These are phyloP conservation scores for Bryopsis sp. DNA, from an alignment of 139 green algal genomes.

Conservation along the genomic window DNA sequence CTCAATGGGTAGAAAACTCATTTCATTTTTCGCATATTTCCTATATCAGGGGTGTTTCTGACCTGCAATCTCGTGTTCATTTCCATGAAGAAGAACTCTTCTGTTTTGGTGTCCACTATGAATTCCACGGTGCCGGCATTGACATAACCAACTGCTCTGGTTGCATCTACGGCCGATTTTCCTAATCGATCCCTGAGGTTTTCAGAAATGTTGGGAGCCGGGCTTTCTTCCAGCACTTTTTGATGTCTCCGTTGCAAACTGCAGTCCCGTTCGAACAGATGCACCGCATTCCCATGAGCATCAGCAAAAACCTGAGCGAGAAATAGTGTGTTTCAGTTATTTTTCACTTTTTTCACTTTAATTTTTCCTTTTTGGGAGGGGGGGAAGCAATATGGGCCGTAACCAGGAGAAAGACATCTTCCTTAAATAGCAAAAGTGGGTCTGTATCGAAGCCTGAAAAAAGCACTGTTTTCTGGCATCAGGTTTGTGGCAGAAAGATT, in stretches of 20 bases:
- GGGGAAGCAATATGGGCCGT: too few relatives aligned
- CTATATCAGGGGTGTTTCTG: background rate
- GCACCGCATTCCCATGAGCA: conserved; percentile 50
- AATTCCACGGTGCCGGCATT: conserved; percentile 92
- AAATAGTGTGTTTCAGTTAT: too few relatives aligned
- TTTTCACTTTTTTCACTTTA: too few relatives aligned
- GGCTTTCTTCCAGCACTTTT: conserved; percentile 36
- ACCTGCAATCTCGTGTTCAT: conserved; percentile 96
- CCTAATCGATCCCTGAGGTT: conserved; percentile 58
- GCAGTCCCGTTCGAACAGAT: conserved; percentile 81
- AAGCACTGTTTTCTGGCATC: too few relatives aligned
- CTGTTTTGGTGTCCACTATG: conserved; percentile 71
- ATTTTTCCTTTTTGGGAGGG: too few relatives aligned
- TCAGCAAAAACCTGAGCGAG: conserved; percentile 78
- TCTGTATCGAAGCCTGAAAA: too few relatives aligned
- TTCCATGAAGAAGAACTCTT: conserved; percentile 92
- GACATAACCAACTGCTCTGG: conserved; percentile 73
- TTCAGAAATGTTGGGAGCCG: conserved; percentile 17
- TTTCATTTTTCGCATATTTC: too few relatives aligned
- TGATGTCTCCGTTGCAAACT: conserved; percentile 76
- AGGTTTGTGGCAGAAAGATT: too few relatives aligned
- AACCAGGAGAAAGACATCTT: too few relatives aligned
- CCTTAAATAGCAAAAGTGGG: too few relatives aligned
- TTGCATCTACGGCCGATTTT: conserved; percentile 71
- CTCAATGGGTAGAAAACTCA: too few relatives aligned